These are phyloP conservation scores for Ophiostoma australiae DNA, from an alignment of 2,329 filamentous ascomycete species.

Conservation along the genomic window DNA sequence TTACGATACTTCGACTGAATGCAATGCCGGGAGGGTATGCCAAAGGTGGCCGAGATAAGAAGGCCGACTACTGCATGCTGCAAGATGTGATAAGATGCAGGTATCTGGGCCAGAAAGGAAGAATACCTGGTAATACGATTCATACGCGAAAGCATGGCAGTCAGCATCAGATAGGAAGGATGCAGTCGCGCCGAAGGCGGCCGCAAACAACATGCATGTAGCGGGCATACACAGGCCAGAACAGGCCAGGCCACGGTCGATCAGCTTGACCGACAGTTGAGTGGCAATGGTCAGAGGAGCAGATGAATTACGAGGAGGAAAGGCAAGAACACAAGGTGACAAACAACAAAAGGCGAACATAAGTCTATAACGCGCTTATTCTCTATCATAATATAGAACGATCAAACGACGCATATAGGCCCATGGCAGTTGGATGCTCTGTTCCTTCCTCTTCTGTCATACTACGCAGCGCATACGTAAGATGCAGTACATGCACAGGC, in stretches of 20 bases:
- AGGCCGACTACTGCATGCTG: neutral
- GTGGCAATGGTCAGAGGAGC: neutral
- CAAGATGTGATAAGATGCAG: neutral
- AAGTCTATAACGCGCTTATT: neutral
- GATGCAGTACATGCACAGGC: neutral
- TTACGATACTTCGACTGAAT: no score
- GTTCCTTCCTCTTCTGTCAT: neutral
- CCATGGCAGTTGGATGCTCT: neutral
- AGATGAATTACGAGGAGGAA: neutral
- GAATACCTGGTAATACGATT: neutral
- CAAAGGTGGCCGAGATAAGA: neutral
- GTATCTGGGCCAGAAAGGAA: neutral
- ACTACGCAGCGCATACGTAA: neutral
- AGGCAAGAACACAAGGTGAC: neutral
- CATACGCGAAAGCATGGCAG: neutral
- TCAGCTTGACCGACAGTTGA: neutral
- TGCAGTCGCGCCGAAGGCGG: neutral
- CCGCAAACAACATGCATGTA: neutral
- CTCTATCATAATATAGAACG: neutral
- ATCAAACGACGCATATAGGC: neutral
- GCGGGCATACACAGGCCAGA: neutral
- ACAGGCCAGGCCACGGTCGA: neutral
- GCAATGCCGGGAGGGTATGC: no score
- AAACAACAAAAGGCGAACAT: neutral
- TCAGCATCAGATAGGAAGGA: neutral